Evolutionary conservation across 257 asterid species (phyloP), one percentile per base, ranked within the genome.

Genomic region (Solanum etuberosum): DNA sequence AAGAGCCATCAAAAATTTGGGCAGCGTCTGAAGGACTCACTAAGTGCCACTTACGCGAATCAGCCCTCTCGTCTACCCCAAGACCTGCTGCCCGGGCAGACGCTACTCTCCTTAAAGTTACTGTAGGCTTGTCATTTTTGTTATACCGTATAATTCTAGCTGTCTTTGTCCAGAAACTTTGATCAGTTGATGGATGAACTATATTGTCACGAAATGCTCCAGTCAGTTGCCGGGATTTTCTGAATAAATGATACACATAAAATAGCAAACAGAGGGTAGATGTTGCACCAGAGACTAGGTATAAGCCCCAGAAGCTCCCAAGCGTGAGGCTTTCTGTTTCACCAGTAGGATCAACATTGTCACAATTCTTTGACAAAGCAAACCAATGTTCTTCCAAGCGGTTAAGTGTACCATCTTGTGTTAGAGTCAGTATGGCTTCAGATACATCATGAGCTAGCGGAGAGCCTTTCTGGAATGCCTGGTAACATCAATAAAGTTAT

Each of bases 391-490:
- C 48, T 86, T 83, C 88, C 8, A 91, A 87, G 6, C 15, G 4
- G 37, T 77, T 29, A 23, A 91, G 87, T n/a, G 15, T 78, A 9
- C 92, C 91, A 35, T 88, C 40, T 88, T 89, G 91, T 37, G 83
- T 34, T 43, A 91, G 90, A 27, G 25, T 85, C 37, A 89, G 84
- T 82, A 91, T 89, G 57, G 92, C 93, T 88, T 74, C 65, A 8
- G 93, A 89, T 80, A 91, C 84, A 85, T 89, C 93, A 2, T 61
- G 71, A 10, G 92, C 90, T 81, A 91, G 63, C 11, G 92, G 93
- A 80, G 91, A 89, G 4, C 90, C 89, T 88, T 88, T 91, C 70
- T 83, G 89, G 89, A 91, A 91, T 51, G 61, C 90, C 93, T 91
- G 83, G 43, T 65, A 72, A 29, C 46, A 61, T 86, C 68, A 68